Evolutionary conservation across 306 rosid species (phyloP).

Genomic region (Pterocarpus santalinus): DNA sequence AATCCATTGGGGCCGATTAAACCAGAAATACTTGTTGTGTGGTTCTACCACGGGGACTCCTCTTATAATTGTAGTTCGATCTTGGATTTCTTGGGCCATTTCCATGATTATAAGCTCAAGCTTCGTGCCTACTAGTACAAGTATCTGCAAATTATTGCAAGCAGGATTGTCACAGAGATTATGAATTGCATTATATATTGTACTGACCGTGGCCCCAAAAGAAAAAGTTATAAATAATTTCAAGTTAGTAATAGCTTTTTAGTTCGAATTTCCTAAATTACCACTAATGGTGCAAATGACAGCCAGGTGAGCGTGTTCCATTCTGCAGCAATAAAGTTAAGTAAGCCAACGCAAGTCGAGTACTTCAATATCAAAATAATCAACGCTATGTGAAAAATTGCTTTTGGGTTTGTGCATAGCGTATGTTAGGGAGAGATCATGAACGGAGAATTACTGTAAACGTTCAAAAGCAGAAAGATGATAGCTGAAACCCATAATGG

Average conservation of each 20-base stretch:
- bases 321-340: constrained; percentile 47
- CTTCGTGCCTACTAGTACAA: constrained; percentile 66
- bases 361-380: not conserved
- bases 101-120: constrained; percentile 71
- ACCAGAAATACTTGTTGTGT: constrained; percentile 75
- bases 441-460: constrained; percentile 56
- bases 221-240: not conserved
- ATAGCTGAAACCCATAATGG: constrained; percentile 69
- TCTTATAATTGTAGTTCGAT: constrained; percentile 62
- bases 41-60: constrained; percentile 73
- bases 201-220: too few species aligned
- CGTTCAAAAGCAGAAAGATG: constrained; percentile 67
- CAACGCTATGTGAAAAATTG: too few species aligned
- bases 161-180: not conserved
- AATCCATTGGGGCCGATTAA: constrained; percentile 70
- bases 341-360: not conserved
- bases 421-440: not conserved
- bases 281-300: constrained; percentile 65
- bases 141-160: constrained; percentile 53
- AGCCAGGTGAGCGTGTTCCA: constrained; percentile 71
- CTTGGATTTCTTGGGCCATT: constrained; percentile 82
- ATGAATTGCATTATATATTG: not conserved
- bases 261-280: constrained; percentile 37
- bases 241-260: constrained; percentile 6
- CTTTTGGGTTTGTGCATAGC: too few species aligned